Conservation (phyloP, 2,329 filamentous ascomycete genomes). For the Xylariaceae sp. region DNA sequence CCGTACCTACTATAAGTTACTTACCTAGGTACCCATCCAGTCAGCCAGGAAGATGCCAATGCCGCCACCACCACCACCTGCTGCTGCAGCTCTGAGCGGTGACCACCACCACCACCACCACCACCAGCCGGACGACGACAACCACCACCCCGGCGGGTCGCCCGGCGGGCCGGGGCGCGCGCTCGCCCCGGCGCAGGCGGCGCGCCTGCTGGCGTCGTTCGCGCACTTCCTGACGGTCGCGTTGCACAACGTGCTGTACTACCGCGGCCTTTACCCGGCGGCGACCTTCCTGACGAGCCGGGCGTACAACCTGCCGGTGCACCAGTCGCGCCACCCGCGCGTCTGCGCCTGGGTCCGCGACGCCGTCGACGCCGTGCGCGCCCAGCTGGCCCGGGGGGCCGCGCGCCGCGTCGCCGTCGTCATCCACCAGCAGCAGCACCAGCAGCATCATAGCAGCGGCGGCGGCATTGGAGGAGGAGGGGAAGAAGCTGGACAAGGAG, state of each 20-base stretch:
- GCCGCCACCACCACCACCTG: too few species aligned
- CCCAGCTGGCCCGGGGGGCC: conserved; percentile 55
- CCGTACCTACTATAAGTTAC: too few species aligned
- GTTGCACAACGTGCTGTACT: conserved; percentile 79
- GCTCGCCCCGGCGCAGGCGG: too few species aligned
- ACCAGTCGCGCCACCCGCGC: conserved; percentile 77
- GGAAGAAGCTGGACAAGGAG: too few species aligned
- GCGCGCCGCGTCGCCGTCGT: conserved; percentile 42
- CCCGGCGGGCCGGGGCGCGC: too few species aligned
- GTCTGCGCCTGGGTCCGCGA: conserved; percentile 83
- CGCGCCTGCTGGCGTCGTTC: conserved; percentile 60
- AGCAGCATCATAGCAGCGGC: too few species aligned
- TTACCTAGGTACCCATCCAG: too few species aligned
- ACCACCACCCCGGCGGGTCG: conserved; percentile 11
- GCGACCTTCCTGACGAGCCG: conserved; percentile 70
- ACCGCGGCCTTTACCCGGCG: conserved; percentile 70
- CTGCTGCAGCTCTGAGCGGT: too few species aligned
- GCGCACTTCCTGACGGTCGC: conserved; percentile 73
- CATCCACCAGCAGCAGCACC: too few species aligned
- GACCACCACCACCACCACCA: conserved; percentile 4
- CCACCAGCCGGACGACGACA: conserved; percentile 5
- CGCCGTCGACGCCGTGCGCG: conserved; percentile 63
- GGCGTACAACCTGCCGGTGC: conserved; percentile 77
- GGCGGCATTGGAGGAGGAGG: too few species aligned
- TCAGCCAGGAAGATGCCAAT: too few species aligned